These are phyloP conservation scores for Allium cepa DNA, from an alignment of 106 monocot species.

Conservation along the genomic window DNA sequence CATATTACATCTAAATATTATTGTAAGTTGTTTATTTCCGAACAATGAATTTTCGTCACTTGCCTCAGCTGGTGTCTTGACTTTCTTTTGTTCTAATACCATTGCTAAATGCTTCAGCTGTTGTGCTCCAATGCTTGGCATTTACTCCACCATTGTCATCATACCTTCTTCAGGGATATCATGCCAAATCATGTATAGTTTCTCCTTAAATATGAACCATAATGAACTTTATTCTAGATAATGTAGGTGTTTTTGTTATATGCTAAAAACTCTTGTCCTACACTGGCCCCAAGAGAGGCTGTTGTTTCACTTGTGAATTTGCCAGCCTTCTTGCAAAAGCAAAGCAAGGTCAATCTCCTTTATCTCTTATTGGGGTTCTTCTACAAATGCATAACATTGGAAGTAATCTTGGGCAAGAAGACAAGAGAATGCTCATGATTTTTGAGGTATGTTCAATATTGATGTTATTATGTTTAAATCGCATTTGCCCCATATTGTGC, in stretches of 20 bases:
- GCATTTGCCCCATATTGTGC: background rate
- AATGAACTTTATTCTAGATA: background rate
- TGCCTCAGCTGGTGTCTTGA: background rate
- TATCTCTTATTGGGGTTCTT: constrained; percentile 69
- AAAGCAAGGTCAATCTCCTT: constrained; percentile 51
- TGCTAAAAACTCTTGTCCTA: background rate
- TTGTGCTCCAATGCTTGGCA: constrained; percentile 87
- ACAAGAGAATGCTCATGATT: constrained; percentile 99
- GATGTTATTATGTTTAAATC: background rate
- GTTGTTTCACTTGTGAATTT: constrained; percentile 88
- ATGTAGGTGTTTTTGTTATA: constrained; percentile 1
- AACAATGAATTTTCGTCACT: background rate
- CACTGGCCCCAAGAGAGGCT: constrained; percentile 47
- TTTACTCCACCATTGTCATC: too few species aligned
- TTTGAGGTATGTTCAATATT: constrained; percentile 47
- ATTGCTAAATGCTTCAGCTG: constrained; percentile 55
- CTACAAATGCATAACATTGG: constrained; percentile 60
- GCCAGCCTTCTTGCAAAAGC: constrained; percentile 48
- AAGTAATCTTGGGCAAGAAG: constrained; percentile 58
- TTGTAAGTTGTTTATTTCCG: too few species aligned
- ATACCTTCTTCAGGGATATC: constrained; percentile 68
- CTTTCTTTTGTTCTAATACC: background rate
- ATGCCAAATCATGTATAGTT: constrained; percentile 55
- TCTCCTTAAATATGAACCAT: background rate
- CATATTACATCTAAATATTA: too few species aligned